Conservation (phyloP, 208 protist species). For the Porcisia hertigi region DNA sequence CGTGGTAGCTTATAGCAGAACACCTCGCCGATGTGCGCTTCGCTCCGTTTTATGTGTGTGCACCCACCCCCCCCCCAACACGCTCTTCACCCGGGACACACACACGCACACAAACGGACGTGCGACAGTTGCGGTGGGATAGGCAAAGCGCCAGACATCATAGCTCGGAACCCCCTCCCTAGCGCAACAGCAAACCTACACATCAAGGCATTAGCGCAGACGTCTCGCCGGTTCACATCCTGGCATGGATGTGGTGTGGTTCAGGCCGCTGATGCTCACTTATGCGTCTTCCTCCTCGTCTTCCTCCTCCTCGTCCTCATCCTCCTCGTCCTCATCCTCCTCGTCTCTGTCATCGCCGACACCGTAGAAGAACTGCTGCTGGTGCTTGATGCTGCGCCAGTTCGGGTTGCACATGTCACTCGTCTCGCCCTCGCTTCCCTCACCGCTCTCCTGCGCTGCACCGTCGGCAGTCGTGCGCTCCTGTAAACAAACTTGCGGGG, state of each 20-base stretch:
- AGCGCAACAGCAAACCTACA: no score
- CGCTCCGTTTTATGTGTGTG: background rate
- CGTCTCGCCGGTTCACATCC: no score
- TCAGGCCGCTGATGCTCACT: background rate
- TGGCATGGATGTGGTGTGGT: background rate
- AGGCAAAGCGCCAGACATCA: no score
- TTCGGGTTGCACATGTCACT: slow-evolving; percentile 68
- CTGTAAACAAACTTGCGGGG: slow-evolving; percentile 16
- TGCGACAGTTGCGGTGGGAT: background rate
- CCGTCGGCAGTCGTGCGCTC: slow-evolving; percentile 11
- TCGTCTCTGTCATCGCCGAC: slow-evolving; percentile 55
- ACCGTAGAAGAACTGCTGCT: slow-evolving; percentile 74
- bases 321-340: slow-evolving; percentile 15
- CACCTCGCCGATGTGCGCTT: background rate
- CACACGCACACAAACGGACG: background rate
- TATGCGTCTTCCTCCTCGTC: slow-evolving; percentile 5
- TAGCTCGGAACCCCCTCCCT: no score
- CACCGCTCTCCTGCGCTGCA: background rate
- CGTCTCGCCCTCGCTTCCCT: slow-evolving; percentile 9
- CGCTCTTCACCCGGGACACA: background rate
- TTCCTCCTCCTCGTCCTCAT: slow-evolving; percentile 39
- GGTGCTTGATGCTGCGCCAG: slow-evolving; percentile 74
- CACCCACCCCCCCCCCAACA: no score
- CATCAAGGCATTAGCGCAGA: no score
- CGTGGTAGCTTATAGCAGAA: background rate